phyloP scores from a whole-genome alignment of 1,284 basidiomycete genomes.

The Phellopilus nigrolimitatus region DNA sequence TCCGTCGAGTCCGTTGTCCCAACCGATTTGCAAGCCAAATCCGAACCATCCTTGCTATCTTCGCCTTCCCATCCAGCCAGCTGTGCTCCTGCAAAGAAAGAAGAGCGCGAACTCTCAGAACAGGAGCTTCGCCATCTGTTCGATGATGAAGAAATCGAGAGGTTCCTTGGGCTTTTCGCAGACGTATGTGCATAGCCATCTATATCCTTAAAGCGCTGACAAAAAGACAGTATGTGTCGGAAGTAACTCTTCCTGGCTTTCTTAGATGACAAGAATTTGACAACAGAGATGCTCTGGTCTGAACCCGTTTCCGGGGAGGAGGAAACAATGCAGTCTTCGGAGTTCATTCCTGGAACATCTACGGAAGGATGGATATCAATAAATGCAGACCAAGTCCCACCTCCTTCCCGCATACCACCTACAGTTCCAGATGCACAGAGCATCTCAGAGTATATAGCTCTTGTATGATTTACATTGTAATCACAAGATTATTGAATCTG shows the following conservation, averaged over 20 bases:
- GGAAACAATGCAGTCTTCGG: neutral
- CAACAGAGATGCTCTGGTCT: neutral
- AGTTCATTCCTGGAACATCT: neutral
- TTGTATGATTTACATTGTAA: neutral
- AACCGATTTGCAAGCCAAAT: too few species aligned
- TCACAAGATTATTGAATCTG: constrained; percentile 14
- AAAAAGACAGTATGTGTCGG: constrained; percentile 6
- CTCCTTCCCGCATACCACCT: neutral
- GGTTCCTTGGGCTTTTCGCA: constrained; percentile 10
- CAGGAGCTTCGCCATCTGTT: constrained; percentile 11
- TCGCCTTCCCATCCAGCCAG: neutral
- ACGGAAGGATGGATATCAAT: neutral
- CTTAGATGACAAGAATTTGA: neutral
- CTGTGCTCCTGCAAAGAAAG: neutral
- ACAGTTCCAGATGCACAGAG: neutral
- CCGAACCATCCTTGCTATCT: neutral
- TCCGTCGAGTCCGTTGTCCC: too few species aligned
- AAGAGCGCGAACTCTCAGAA: constrained; percentile 11
- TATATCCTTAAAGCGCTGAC: neutral
- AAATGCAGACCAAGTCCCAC: neutral
- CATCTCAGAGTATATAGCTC: constrained; percentile 8
- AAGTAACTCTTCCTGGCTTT: constrained; percentile 1
- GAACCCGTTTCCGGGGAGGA: neutral
- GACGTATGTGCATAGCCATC: constrained; percentile 1
- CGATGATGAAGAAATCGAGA: constrained; percentile 15